These are phyloP conservation scores for Corylus avellana DNA, from an alignment of 306 rosid genomes.

Conservation along the genomic window DNA sequence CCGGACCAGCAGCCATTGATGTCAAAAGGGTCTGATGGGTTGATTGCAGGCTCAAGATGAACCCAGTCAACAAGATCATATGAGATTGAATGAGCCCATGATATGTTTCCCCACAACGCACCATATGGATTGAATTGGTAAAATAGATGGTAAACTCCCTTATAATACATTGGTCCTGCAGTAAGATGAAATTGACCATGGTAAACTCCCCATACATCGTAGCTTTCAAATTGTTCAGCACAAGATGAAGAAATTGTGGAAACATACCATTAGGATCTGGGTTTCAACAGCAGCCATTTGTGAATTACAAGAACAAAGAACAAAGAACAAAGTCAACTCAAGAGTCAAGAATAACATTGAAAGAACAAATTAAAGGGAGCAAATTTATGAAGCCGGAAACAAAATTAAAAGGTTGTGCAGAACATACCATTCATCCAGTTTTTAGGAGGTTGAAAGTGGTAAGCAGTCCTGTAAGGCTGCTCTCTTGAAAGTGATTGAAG, in stretches of 20 bases:
- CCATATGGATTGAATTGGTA: slow-evolving; percentile 54
- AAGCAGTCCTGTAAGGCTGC: slow-evolving; percentile 52
- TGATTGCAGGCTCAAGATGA: slow-evolving; percentile 44
- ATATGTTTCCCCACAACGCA: slow-evolving; percentile 40
- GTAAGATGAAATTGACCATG: background rate
- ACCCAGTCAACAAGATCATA: slow-evolving; percentile 59
- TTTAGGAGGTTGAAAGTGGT: slow-evolving; percentile 54
- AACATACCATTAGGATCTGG: slow-evolving; percentile 55
- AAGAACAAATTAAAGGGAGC: background rate
- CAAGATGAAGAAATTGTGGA: background rate
- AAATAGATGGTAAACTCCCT: slow-evolving; percentile 59
- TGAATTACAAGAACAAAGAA: slow-evolving; percentile 11
- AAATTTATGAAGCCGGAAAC: background rate
- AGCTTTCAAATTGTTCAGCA: background rate
- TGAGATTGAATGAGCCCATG: slow-evolving; percentile 62
- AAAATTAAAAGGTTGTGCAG: background rate
- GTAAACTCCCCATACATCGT: too few species aligned
- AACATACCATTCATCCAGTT: slow-evolving; percentile 58
- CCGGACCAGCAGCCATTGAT: slow-evolving; percentile 56
- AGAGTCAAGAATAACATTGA: background rate
- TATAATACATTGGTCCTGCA: slow-evolving; percentile 54
- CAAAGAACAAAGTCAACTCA: slow-evolving; percentile 9
- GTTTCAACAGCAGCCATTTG: slow-evolving; percentile 8
- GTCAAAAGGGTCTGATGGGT: slow-evolving; percentile 48
- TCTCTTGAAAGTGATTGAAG: slow-evolving; percentile 15